A percentile compares a stretch with the other conserved stretches of the same genome.
These are phyloP conservation scores for Aspergillus tubingensis DNA, from an alignment of 2,329 filamentous ascomycete genomes.

Conservation along the genomic window DNA sequence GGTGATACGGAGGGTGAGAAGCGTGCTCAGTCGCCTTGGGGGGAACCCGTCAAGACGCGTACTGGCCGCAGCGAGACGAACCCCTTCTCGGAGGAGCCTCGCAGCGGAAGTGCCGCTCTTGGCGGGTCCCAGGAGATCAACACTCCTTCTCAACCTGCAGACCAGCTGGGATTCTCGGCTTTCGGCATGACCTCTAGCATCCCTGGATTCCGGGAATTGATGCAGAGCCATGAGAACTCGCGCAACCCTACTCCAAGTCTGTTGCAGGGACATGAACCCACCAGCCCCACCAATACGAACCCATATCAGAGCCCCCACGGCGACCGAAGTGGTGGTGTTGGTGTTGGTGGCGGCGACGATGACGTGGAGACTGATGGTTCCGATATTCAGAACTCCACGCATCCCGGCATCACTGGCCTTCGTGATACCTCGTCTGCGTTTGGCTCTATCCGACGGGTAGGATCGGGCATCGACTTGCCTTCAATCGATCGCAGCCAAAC, in stretches of 20 bases:
- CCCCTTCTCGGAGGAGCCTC: slow-evolving; percentile 53
- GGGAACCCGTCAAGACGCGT: slow-evolving; percentile 49
- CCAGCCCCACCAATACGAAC: slow-evolving; percentile 93
- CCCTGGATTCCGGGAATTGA: slow-evolving; percentile 58
- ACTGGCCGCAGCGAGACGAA: slow-evolving; percentile 53
- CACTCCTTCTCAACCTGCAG: slow-evolving; percentile 48
- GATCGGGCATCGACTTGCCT: slow-evolving; percentile 54
- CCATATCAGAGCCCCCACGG: slow-evolving; percentile 90
- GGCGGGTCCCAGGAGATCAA: slow-evolving; percentile 74
- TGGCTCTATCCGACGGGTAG: slow-evolving; percentile 57
- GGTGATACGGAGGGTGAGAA: slow-evolving; percentile 53
- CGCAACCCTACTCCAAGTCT: slow-evolving; percentile 57
- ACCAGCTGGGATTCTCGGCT: slow-evolving; percentile 60
- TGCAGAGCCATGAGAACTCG: slow-evolving; percentile 59
- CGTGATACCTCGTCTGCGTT: slow-evolving; percentile 56
- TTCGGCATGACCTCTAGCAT: slow-evolving; percentile 63
- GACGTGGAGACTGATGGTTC: slow-evolving; percentile 60
- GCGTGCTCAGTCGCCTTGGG: slow-evolving; percentile 54
- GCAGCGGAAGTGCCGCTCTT: slow-evolving; percentile 66
- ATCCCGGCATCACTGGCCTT: slow-evolving; percentile 56
- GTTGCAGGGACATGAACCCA: slow-evolving; percentile 62
- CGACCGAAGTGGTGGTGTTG: slow-evolving; percentile 60
- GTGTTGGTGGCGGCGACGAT: slow-evolving; percentile 48
- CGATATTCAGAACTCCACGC: slow-evolving; percentile 53
- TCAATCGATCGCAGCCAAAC: slow-evolving; percentile 90